These are phyloP conservation scores for Sporothrix euskadiensis DNA, from an alignment of 2,329 filamentous ascomycete genomes.

Conservation along the genomic window DNA sequence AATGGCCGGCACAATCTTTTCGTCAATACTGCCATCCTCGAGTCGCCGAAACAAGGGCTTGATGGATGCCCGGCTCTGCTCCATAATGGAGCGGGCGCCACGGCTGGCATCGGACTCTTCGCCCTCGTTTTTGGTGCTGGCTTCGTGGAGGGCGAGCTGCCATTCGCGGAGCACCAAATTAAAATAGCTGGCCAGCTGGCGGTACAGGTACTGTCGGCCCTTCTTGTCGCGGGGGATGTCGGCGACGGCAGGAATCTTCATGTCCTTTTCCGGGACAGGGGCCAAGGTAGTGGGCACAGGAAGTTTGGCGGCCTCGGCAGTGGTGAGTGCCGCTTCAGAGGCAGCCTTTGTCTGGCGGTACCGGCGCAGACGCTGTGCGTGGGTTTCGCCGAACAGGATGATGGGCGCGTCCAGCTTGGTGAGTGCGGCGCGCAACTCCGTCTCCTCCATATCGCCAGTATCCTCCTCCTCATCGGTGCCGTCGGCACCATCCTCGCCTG, in stretches of 20 bases:
- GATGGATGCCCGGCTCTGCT: constrained; percentile 85
- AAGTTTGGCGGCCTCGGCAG: constrained; percentile 44
- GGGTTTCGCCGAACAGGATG: constrained; percentile 77
- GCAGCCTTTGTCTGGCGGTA: constrained; percentile 66
- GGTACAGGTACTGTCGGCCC: constrained; percentile 70
- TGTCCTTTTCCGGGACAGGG: constrained; percentile 79
- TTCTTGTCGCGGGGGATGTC: constrained; percentile 55
- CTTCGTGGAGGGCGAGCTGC: constrained; percentile 67
- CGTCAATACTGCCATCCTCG: constrained; percentile 76
- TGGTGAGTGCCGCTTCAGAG: constrained; percentile 48
- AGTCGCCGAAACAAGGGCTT: constrained; percentile 87
- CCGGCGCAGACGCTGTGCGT: constrained; percentile 66
- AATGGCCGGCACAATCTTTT: constrained; percentile 76
- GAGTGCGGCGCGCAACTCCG: constrained; percentile 67
- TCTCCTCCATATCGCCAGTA: constrained; percentile 62
- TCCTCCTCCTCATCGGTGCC: constrained; percentile 45
- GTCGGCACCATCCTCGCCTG: constrained; percentile 44
- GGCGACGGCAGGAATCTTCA: constrained; percentile 72
- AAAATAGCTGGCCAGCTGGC: constrained; percentile 93
- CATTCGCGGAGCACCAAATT: constrained; percentile 93
- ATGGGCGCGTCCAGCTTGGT: constrained; percentile 72
- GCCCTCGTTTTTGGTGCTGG: constrained; percentile 50
- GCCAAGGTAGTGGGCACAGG: constrained; percentile 85
- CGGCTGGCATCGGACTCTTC: constrained; percentile 75
- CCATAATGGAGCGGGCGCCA: constrained; percentile 79